Conservation (phyloP, 2,329 filamentous ascomycete species). For the Aspergillus sp. region DNA sequence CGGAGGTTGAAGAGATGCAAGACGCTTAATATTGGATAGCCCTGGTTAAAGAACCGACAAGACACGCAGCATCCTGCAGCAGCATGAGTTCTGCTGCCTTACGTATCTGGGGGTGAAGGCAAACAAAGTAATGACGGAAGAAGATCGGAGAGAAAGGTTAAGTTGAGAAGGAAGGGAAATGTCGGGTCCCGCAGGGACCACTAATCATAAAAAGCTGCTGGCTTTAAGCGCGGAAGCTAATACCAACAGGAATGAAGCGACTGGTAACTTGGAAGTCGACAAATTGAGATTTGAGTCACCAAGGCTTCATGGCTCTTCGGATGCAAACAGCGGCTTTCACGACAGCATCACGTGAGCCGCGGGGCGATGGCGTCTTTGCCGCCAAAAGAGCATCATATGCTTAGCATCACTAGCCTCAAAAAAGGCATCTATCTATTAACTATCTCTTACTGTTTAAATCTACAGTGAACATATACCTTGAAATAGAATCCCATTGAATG, state of each 20-base stretch:
- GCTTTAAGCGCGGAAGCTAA: not conserved
- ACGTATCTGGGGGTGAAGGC: not conserved
- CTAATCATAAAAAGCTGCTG: not conserved
- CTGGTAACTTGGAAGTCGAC: not conserved
- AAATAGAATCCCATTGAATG: not conserved
- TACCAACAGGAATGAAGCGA: not conserved
- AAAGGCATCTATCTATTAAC: not conserved
- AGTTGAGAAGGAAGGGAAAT: not conserved
- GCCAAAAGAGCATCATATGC: not conserved
- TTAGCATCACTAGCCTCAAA: not conserved
- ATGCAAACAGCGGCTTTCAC: slow-evolving; percentile 23
- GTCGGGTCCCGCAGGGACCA: not conserved
- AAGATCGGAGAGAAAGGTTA: not conserved
- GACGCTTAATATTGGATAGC: not conserved
- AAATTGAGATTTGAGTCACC: not conserved
- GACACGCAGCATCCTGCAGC: slow-evolving; percentile 15
- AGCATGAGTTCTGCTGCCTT: not conserved
- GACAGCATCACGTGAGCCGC: slow-evolving; percentile 1
- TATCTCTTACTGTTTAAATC: too few species aligned
- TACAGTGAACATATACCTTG: not conserved
- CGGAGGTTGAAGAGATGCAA: slow-evolving; percentile 1
- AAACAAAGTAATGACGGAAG: not conserved
- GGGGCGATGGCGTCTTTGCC: slow-evolving; percentile 4
- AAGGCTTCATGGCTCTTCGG: slow-evolving; percentile 12
- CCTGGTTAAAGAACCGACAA: not conserved